Evolutionary conservation across 2,329 filamentous ascomycete genomes (phyloP).

Genomic region (Verticillium nubilum): DNA sequence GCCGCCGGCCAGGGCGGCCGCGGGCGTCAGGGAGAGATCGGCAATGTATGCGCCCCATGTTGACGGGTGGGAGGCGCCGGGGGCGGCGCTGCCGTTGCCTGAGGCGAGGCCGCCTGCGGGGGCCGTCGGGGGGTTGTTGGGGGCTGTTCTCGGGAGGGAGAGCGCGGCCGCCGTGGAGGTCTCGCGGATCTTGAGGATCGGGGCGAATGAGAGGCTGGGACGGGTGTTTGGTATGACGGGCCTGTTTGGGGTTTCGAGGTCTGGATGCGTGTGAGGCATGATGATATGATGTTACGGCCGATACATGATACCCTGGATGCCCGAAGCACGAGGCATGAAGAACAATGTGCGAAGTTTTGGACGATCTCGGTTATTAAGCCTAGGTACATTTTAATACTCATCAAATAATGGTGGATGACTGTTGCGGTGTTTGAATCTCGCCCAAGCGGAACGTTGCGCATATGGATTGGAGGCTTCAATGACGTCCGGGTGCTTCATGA

Average conservation of each 20-base stretch:
- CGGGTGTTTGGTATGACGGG: conserved; percentile 16
- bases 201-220: conserved; percentile 16
- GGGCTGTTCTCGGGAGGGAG: conserved; percentile 9
- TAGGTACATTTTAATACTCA: too few relatives aligned
- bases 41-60: conserved; percentile 3
- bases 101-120: conserved; percentile 1
- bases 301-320: neutral
- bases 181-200: conserved; percentile 13
- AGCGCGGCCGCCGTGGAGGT: conserved; percentile 8
- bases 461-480: too few relatives aligned
- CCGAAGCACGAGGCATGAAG: too few relatives aligned
- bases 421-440: too few relatives aligned
- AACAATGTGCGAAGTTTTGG: too few relatives aligned
- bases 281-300: neutral
- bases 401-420: too few relatives aligned
- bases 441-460: too few relatives aligned
- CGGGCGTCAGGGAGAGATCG: conserved; percentile 3
- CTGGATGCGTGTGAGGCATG: neutral
- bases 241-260: conserved; percentile 16
- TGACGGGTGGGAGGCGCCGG: conserved; percentile 5
- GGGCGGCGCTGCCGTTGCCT: conserved; percentile 1
- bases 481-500: too few relatives aligned
- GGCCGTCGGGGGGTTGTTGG: neutral
- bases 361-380: too few relatives aligned
- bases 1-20: neutral